Conservation (phyloP, 108 stramenopile genomes). For the Phaeodactylum tricornutum region DNA sequence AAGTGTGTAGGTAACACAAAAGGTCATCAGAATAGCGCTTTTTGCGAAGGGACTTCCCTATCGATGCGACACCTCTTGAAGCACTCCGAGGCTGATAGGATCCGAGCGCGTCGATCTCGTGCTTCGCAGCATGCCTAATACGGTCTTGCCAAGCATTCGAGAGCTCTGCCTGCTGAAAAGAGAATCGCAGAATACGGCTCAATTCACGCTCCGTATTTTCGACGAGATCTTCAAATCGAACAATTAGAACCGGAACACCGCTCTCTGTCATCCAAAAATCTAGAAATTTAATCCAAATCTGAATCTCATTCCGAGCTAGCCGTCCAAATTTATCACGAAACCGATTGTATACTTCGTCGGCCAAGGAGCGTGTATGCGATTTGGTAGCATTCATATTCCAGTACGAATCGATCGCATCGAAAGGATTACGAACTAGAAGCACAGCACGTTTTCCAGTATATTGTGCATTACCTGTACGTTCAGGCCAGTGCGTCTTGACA, state of each 20-base stretch:
- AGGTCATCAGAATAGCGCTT: slow-evolving; percentile 36
- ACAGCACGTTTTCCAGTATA: slow-evolving; percentile 39
- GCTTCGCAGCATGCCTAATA: slow-evolving; percentile 10
- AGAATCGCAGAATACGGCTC: slow-evolving; percentile 37
- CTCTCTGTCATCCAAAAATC: slow-evolving; percentile 46
- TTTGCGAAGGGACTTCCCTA: slow-evolving; percentile 17
- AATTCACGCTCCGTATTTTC: slow-evolving; percentile 33
- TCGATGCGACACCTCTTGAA: slow-evolving; percentile 9
- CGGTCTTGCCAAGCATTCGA: slow-evolving; percentile 15
- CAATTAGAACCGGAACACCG: slow-evolving; percentile 26
- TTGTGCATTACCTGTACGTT: slow-evolving; percentile 62
- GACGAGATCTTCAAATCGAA: slow-evolving; percentile 78
- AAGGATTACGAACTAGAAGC: slow-evolving; percentile 91
- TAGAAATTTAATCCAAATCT: slow-evolving; percentile 60
- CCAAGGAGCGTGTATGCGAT: slow-evolving; percentile 82
- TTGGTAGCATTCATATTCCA: slow-evolving; percentile 92
- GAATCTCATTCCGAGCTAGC: slow-evolving; percentile 58
- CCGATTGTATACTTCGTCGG: slow-evolving; percentile 50
- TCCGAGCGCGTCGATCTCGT: slow-evolving; percentile 24
- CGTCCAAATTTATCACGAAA: slow-evolving; percentile 48
- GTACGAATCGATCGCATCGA: slow-evolving; percentile 92
- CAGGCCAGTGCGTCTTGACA: slow-evolving; percentile 93
- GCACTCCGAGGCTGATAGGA: slow-evolving; percentile 42
- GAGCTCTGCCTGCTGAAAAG: slow-evolving; percentile 4
- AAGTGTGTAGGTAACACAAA: slow-evolving; percentile 34